These are phyloP conservation scores for Fraxinus sp. DNA, from an alignment of 305 asterid genomes.

Conservation along the genomic window DNA sequence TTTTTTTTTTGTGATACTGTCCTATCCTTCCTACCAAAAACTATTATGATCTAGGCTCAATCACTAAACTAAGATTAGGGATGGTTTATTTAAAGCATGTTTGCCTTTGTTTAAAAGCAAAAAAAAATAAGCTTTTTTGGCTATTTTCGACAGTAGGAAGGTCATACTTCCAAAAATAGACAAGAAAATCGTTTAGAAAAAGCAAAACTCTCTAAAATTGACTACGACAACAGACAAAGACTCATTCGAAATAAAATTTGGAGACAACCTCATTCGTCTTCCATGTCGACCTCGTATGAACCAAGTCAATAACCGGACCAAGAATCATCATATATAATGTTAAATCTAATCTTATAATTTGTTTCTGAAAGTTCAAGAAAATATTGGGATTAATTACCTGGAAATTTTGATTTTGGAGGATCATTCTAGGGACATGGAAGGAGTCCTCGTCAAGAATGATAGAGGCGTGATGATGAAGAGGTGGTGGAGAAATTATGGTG, in stretches of 20 bases:
- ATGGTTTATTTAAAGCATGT: background rate
- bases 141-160: too few relatives aligned
- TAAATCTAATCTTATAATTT: constrained; percentile 18
- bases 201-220: background rate
- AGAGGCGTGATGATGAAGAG: constrained; percentile 57
- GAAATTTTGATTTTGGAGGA: constrained; percentile 59
- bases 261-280: background rate
- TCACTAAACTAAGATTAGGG: background rate
- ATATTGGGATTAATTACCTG: constrained; percentile 44
- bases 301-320: background rate
- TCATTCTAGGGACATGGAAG: constrained; percentile 64
- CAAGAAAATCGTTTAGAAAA: background rate
- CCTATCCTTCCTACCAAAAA: background rate
- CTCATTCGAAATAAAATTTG: background rate
- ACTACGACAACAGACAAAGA: background rate
- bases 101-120: too few relatives aligned
- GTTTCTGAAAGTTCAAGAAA: constrained; percentile 1
- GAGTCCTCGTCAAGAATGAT: constrained; percentile 67
- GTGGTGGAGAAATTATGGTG: constrained; percentile 70
- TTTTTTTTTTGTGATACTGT: too few relatives aligned
- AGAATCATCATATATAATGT: background rate
- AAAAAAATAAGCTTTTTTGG: too few relatives aligned
- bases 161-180: background rate
- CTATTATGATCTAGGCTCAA: background rate
- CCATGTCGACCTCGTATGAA: background rate